Conservation (phyloP, 2,329 filamentous ascomycete genomes). For the Alternaria gaisen region DNA sequence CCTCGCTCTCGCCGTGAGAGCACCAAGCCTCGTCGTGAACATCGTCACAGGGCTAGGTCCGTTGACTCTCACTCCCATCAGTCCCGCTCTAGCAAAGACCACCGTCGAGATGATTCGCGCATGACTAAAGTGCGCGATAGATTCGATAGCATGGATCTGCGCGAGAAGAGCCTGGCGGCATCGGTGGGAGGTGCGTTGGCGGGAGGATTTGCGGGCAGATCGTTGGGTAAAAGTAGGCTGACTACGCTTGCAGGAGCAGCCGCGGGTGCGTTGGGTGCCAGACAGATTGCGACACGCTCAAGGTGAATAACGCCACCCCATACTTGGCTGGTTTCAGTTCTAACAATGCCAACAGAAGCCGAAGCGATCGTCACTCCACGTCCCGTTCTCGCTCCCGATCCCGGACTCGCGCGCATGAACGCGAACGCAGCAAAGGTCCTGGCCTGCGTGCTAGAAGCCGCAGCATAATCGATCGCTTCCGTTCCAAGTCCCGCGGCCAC, state of each 20-base stretch:
- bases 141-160: slow-evolving; percentile 46
- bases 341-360: slow-evolving; percentile 22
- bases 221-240: slow-evolving; percentile 46
- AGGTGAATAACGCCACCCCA: slow-evolving; percentile 19
- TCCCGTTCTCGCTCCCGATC: slow-evolving; percentile 32
- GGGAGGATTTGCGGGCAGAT: slow-evolving; percentile 46
- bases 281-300: slow-evolving; percentile 31
- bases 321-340: background rate
- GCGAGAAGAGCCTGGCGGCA: slow-evolving; percentile 46
- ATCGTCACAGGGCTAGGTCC: slow-evolving; percentile 49
- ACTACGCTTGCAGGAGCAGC: slow-evolving; percentile 50
- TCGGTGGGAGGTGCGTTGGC: slow-evolving; percentile 52
- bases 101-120: slow-evolving; percentile 41
- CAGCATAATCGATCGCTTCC: slow-evolving; percentile 36
- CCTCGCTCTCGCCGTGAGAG: slow-evolving; percentile 40
- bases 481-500: slow-evolving; percentile 33
- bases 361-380: slow-evolving; percentile 27
- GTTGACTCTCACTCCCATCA: slow-evolving; percentile 42
- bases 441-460: slow-evolving; percentile 38
- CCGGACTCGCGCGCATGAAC: slow-evolving; percentile 24
- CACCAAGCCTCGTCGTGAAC: slow-evolving; percentile 36
- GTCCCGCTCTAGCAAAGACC: slow-evolving; percentile 43
- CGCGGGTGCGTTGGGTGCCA: slow-evolving; percentile 45
- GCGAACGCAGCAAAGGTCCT: slow-evolving; percentile 21
- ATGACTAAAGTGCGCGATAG: slow-evolving; percentile 47